Conservation (phyloP, 1,284 basidiomycete species). For the Pyrrhoderma lamaoense region DNA sequence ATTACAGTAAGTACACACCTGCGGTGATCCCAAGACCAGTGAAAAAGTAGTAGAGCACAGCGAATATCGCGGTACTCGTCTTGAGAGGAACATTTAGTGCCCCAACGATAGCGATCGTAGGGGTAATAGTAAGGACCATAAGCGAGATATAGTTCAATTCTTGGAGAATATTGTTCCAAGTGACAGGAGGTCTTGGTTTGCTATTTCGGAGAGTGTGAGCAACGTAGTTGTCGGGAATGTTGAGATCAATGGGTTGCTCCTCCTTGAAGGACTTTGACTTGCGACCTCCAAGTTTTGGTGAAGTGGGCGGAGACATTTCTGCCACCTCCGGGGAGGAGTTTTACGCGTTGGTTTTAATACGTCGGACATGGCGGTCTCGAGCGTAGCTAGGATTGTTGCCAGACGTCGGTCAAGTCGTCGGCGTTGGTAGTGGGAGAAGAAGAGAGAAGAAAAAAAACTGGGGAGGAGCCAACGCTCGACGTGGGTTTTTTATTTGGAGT, state of each 20-base stretch:
- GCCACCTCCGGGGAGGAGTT: constrained; percentile 22
- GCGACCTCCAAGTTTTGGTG: constrained; percentile 17
- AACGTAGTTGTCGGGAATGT: constrained; percentile 89
- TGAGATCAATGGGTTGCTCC: constrained; percentile 47
- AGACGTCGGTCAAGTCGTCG: constrained; percentile 7
- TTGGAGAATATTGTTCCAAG: constrained; percentile 54
- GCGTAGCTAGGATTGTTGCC: neutral
- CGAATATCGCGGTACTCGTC: constrained; percentile 65
- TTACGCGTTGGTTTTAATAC: constrained; percentile 19
- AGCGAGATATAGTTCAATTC: constrained; percentile 72
- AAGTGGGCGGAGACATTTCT: constrained; percentile 20
- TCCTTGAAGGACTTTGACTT: constrained; percentile 27
- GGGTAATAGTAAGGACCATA: constrained; percentile 63
- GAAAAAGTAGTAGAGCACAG: constrained; percentile 76
- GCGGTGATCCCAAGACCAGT: constrained; percentile 59
- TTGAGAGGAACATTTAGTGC: constrained; percentile 48
- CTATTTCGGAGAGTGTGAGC: constrained; percentile 72
- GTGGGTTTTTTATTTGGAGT: too few species aligned
- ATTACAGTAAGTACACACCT: constrained; percentile 26
- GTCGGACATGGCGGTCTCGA: constrained; percentile 12
- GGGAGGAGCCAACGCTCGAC: neutral
- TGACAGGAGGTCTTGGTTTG: constrained; percentile 73
- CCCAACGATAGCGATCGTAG: constrained; percentile 65
- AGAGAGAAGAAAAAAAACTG: neutral
- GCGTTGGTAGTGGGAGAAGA: neutral